Base-by-base conservation (phyloP, 108 stramenopile species). In the Skeletonema grethae region DNA sequence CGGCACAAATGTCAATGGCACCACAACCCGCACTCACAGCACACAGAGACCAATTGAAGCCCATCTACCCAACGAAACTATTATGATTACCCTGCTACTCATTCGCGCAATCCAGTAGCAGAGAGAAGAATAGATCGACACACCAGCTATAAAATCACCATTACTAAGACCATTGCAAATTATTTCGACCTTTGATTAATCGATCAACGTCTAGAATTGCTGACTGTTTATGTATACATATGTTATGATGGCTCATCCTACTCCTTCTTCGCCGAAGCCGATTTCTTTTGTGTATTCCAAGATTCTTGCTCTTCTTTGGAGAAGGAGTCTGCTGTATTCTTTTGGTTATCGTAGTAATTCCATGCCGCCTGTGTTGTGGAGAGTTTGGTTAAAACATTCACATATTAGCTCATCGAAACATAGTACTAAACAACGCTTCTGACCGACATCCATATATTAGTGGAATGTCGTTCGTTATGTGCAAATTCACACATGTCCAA, bases 241-340 rank as follows among this genome's bases (percentile, higher is more conserved):
- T 48, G 2, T 7, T 0, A 5, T 20, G 20, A 4, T 20, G 1
- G 2, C 13, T 34, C 16, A 13, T 59, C 30, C 29, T 60, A 35
- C 13, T 60, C 15, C 20, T 60, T 35, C 29, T 60, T 60, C 0
- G 45, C 24, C 6, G 64, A 48, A 22, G 64, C 39, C 10, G 36
- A 0, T 58, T 74, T 81, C 64, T 70, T 74, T 55, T 74, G 65
- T 29, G 43, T 69, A 66, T 81, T 81, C 80, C 80, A 81, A 34
- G 73, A 48, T 59, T 74, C 73, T 74, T 70, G 73, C 60, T 81
- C 80, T 57, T 64, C 80, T 65, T 70, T 70, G 18, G 80, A 70
- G 34, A 81, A 81, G 1, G 80, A 74, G 7, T 74, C 63, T 22
- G 80, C 45, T 53, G 68, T 81, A 55, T 75, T 81, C 34, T 80